These are phyloP conservation scores for Gloeostereum incarnatum DNA, from an alignment of 768 basidiomycete species.

Conservation along the genomic window DNA sequence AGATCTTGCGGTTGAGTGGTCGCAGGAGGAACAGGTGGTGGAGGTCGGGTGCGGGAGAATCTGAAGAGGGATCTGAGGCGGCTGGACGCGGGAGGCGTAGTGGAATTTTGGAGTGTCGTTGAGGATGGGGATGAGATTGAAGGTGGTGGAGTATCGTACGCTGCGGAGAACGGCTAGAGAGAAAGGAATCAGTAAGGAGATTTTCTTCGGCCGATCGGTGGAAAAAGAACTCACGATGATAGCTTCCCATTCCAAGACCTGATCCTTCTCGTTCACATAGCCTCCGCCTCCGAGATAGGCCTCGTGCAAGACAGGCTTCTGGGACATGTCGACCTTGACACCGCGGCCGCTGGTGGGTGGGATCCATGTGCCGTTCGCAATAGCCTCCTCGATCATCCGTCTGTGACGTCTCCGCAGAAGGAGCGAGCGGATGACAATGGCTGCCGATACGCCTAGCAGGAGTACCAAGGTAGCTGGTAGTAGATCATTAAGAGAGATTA, in stretches of 20 bases:
- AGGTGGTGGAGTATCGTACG: neutral
- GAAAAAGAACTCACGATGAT: conserved; percentile 14
- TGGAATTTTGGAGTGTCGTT: conserved; percentile 1
- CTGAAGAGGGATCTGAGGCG: neutral
- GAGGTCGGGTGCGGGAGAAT: conserved; percentile 18
- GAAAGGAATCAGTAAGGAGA: neutral
- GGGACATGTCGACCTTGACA: conserved; percentile 27
- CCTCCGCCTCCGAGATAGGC: conserved; percentile 19
- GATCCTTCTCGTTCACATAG: conserved; percentile 12
- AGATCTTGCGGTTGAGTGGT: conserved; percentile 6
- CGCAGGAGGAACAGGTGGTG: conserved; percentile 8
- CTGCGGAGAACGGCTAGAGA: neutral
- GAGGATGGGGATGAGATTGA: conserved; percentile 1
- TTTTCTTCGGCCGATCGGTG: too few relatives aligned
- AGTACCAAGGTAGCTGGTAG: conserved; percentile 59
- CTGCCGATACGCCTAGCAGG: conserved; percentile 56
- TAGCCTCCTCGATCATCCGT: conserved; percentile 51
- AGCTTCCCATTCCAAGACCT: conserved; percentile 15
- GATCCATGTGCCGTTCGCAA: conserved; percentile 54
- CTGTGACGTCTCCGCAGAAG: conserved; percentile 54
- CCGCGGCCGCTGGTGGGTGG: conserved; percentile 17
- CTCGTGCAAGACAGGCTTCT: conserved; percentile 42
- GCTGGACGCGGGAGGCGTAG: neutral
- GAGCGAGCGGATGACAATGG: conserved; percentile 57
- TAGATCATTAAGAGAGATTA: too few relatives aligned